Percentiles rank a stretch among this genome's conserved stretches.
Conservation (phyloP, 192 early-diverging fungal species). For the Mortierella antarctica region DNA sequence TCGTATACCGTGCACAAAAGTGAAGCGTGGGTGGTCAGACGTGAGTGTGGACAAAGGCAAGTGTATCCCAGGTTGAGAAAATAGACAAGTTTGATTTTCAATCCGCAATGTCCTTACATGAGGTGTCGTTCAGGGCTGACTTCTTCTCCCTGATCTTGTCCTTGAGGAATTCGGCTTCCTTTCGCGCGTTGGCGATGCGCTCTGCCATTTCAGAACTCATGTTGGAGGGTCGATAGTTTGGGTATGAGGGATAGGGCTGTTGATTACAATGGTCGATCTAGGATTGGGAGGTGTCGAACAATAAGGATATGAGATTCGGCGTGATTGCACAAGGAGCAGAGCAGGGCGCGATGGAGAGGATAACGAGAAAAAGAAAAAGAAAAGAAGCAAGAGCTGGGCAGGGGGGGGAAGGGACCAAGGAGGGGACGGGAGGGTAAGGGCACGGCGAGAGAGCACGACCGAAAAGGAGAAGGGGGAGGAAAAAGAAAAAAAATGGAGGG, state of each 20-base stretch:
- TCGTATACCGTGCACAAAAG: no score
- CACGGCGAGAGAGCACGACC: neutral
- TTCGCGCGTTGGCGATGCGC: slow-evolving; percentile 87
- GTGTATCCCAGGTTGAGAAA: neutral
- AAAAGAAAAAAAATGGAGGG: neutral
- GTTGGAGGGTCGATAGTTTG: slow-evolving; percentile 2
- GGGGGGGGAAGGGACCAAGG: neutral
- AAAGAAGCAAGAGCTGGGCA: neutral
- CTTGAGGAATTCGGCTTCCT: slow-evolving; percentile 96
- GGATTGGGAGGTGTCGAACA: no score
- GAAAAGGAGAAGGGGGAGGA: neutral
- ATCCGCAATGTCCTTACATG: slow-evolving; percentile 70
- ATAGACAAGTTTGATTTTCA: neutral
- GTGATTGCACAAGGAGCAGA: no score
- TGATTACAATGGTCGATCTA: no score
- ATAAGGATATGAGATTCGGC: neutral
- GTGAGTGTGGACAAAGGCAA: neutral
- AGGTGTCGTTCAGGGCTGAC: slow-evolving; percentile 95
- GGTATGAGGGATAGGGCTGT: neutral
- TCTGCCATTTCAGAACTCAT: slow-evolving; percentile 82
- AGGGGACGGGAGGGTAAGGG: neutral
- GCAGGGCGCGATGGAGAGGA: neutral
- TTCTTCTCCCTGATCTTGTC: slow-evolving; percentile 95
- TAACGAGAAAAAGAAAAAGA: neutral
- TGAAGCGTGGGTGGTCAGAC: neutral